Base-by-base conservation (phyloP, 495 filamentous ascomycete genomes). In the Terfezia claveryi region DNA sequence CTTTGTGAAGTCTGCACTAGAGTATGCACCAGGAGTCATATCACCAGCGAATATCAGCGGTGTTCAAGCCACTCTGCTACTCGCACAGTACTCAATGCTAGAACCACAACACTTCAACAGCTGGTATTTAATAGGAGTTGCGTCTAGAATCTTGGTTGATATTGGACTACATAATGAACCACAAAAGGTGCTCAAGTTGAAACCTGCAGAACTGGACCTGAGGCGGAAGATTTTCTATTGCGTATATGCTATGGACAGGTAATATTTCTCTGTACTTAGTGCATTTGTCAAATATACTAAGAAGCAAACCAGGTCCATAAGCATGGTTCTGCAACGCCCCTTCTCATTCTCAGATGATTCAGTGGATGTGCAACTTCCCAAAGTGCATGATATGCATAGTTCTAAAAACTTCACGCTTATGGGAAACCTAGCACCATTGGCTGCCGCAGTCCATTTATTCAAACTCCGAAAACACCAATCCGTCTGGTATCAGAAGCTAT, bases 281-380 rank as follows among this genome's bases (percentile, higher is more conserved):
- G 14, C 6, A 10, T 32, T 54, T 36, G 12, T 51, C 8, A 36
- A 38, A 17, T 54, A 53, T 57, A 36, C 41, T 38, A 36, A 60
- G 56, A 62, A 14, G n/a, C 51, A 11, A 12, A 2, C 6, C 56
- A 91, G 88, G 61, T 79, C 81, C 6, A 85, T 85, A 37, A 86
- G 83, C 57, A 77, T 88, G 69, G 82, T 85, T 14, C 75, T 87
- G 52, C 78, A 80, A 36, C 74, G 85, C 44, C 79, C 83, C 0
- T 93, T 93, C 65, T 92, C 89, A 5, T 91, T 96, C 64, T 86
- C 84, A 0, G 89, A 96, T 64, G 84, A 83, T 41, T 82, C 86
- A n/a, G 74, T 80, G 2, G 79, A 80, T 58, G 85, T 92, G 38
- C 73, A 69, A 10, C 69, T 83, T 58, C 76, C 76, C 10, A 65